Conservation (phyloP, 495 filamentous ascomycete species). For the Immersiella caudata region DNA sequence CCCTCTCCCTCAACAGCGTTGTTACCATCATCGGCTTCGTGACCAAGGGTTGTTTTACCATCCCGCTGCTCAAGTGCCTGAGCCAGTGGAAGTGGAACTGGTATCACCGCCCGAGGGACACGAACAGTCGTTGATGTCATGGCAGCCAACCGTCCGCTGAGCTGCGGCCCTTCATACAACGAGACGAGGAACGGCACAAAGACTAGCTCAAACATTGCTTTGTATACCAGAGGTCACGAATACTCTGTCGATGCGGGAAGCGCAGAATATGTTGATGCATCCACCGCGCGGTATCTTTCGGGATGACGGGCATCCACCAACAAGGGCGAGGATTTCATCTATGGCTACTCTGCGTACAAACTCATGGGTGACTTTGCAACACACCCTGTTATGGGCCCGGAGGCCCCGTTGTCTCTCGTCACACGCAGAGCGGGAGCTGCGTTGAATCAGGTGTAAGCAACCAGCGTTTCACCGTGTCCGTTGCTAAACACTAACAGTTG, state of each 20-base stretch:
- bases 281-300: neutral
- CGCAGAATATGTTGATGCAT: neutral
- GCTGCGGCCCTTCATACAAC: neutral
- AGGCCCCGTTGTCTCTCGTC: neutral
- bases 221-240: neutral
- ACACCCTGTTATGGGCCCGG: neutral
- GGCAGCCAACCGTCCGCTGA: neutral
- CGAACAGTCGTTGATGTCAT: neutral
- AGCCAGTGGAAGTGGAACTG: constrained; percentile 3
- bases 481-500: no score
- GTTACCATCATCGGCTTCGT: neutral
- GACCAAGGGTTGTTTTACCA: neutral
- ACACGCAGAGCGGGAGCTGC: neutral
- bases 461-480: no score
- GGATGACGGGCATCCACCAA: neutral
- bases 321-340: neutral
- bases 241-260: neutral
- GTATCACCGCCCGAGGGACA: neutral
- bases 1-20: constrained; percentile 1
- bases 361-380: neutral
- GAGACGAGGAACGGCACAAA: neutral
- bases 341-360: neutral
- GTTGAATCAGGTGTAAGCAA: neutral
- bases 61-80: neutral
- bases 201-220: neutral